These are phyloP conservation scores for Lyophyllum atratum DNA, from an alignment of 768 basidiomycete genomes.

Conservation along the genomic window DNA sequence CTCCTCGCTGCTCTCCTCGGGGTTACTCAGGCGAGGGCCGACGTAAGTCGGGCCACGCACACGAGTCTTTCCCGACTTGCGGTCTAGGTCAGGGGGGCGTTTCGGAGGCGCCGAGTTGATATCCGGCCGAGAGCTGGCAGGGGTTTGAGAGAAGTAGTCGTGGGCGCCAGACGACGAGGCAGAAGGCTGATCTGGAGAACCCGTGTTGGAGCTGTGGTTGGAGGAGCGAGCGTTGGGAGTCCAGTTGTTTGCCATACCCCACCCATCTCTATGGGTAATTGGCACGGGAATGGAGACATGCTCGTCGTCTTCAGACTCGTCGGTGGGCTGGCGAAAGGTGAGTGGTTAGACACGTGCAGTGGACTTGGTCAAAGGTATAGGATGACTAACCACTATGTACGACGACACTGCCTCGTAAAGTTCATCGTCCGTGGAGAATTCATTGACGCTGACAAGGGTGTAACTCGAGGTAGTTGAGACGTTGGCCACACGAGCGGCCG, in stretches of 20 bases:
- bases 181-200: conserved; percentile 22
- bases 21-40: conserved; percentile 34
- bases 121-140: conserved; percentile 5
- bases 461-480: conserved; percentile 41
- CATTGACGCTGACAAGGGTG: conserved; percentile 44
- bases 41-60: conserved; percentile 32
- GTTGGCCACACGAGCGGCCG: conserved; percentile 35
- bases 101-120: conserved; percentile 15
- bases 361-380: conserved; percentile 8
- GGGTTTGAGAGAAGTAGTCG: conserved; percentile 25
- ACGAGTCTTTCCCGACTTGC: conserved; percentile 18
- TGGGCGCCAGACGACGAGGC: conserved; percentile 20
- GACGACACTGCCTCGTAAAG: conserved; percentile 26
- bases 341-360: conserved; percentile 18
- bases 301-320: conserved; percentile 35
- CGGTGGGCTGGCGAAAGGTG: conserved; percentile 22
- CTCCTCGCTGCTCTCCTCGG: conserved; percentile 33
- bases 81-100: conserved; percentile 20
- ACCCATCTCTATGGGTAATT: conserved; percentile 14
- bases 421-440: conserved; percentile 40
- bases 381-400: conserved; percentile 27
- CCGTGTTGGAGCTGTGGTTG: conserved; percentile 26
- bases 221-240: conserved; percentile 13
- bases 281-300: conserved; percentile 18
- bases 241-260: conserved; percentile 14